Conservation (phyloP, 164 flowering plant species). For the Nymphaea thermarum region DNA sequence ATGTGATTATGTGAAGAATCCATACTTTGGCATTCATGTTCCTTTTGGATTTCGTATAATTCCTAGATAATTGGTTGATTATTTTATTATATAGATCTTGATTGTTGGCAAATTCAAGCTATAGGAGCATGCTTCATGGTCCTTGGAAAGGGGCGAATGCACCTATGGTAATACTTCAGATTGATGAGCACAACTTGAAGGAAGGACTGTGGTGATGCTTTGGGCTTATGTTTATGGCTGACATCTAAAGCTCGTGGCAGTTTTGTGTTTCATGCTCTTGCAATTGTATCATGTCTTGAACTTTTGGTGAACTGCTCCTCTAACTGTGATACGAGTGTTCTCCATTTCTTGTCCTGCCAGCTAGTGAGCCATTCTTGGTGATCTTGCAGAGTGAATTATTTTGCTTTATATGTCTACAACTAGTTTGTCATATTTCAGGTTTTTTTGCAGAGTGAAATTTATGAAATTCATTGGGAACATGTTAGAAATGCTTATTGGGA, state of each 20-base stretch:
- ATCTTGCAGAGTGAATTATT: background rate
- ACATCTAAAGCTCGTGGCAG: constrained; percentile 76
- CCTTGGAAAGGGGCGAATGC: constrained; percentile 95
- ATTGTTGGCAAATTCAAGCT: constrained; percentile 3
- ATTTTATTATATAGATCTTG: background rate
- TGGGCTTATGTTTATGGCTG: constrained; percentile 93
- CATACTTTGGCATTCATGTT: too few relatives aligned
- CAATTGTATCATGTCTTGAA: constrained; percentile 96
- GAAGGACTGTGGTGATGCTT: constrained; percentile 71
- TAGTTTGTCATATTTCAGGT: constrained; percentile 30
- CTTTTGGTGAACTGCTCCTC: constrained; percentile 45
- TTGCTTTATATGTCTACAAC: background rate
- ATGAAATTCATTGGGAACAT: constrained; percentile 90
- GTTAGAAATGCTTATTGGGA: constrained; percentile 99
- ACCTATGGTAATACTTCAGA: constrained; percentile 60
- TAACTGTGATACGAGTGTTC: background rate
- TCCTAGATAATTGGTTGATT: constrained; percentile 4
- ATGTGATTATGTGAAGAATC: too few relatives aligned
- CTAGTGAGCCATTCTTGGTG: constrained; percentile 17
- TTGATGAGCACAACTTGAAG: constrained; percentile 87
- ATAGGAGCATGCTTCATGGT: constrained; percentile 97
- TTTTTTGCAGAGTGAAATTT: constrained; percentile 92
- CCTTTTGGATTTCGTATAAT: background rate
- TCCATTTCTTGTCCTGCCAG: constrained; percentile 81
- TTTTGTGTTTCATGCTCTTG: constrained; percentile 93